Evolutionary conservation across 225 moss, liverwort and hornwort genomes (phyloP), one percentile per base, ranked within the genome.

Genomic region (Asterella californica): DNA sequence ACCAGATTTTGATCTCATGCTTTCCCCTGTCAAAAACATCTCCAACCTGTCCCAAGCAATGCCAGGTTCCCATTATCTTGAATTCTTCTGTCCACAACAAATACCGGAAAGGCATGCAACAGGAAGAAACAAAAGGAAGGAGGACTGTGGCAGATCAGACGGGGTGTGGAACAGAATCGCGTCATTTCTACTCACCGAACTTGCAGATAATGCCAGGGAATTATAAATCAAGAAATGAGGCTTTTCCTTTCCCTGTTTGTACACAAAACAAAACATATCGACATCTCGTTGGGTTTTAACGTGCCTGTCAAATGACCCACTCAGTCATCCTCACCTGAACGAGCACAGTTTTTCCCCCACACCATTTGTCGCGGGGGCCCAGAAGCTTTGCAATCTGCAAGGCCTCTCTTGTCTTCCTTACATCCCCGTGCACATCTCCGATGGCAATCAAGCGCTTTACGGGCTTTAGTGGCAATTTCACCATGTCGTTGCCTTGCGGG

Each of bases 381-480:
- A 82, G 10, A 36, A 82, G n/a, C 15, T 54, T 72, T 2, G 78
- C 82, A 42, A 78, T 0, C n/a, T 29, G 10, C 42, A 82, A 57
- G 10, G 54, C 71, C 15, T 78, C 29, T 49, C 27, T 72, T 0
- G 82, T 62, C 14, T 78, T 82, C 21, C 33, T 14, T 0, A 60
- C 1, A 63, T 82, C 82, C 22, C 82, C 82, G 62, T 82, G 82
- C 0, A 82, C 3, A 37, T 82, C 82, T 50, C 82, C 82, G 9
- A 82, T 52, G 22, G 82, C 82, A 73, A 82, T 18, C 10, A 82
- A 19, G 24, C 77, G 76, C 17, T 37, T 9, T 21, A 60, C 45
- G 6, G 42, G 25, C 0, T 29, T 27, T 14, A 81, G 25, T 0
- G 8, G 8, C 6, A 9, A 27, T 27, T 15, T 67, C 5, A 32